Percentiles rank a stretch among this genome's conserved stretches.
Evolutionary conservation across 1,284 basidiomycete genomes (phyloP).

Genomic region (Tylopilus sp.): DNA sequence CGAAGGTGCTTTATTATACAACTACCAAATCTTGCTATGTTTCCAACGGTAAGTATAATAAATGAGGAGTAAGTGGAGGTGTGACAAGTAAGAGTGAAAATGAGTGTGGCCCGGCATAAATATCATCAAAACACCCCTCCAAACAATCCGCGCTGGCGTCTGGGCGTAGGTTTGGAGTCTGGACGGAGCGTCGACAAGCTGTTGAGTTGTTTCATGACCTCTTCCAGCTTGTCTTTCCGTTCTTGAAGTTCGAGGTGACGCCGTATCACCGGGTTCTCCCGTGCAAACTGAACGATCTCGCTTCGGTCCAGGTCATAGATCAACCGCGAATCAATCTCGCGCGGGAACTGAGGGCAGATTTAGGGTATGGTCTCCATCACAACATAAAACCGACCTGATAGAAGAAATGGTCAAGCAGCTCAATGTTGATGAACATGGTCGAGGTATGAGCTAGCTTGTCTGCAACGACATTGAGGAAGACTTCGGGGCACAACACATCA

Average conservation of each 20-base stretch:
- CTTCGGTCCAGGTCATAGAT: conserved; percentile 91
- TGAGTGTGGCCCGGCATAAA: conserved; percentile 17
- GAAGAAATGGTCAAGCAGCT: conserved; percentile 98
- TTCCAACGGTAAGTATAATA: conserved; percentile 3
- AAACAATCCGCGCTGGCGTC: conserved; percentile 80
- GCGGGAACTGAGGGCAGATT: conserved; percentile 78
- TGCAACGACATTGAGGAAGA: conserved; percentile 96
- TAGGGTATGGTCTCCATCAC: not conserved
- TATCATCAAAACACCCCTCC: conserved; percentile 66
- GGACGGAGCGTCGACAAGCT: conserved; percentile 85
- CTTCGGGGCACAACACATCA: conserved; percentile 94
- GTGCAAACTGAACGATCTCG: conserved; percentile 91
- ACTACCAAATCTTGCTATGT: conserved; percentile 9
- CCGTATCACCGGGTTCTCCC: conserved; percentile 91
- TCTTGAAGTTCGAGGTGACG: conserved; percentile 96
- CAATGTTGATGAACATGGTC: conserved; percentile 99
- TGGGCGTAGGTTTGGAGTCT: conserved; percentile 75
- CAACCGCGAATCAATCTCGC: conserved; percentile 96
- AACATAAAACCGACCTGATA: conserved; percentile 77
- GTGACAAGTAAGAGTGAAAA: conserved; percentile 9
- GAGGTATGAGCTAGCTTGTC: conserved; percentile 98
- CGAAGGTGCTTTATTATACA: conserved; percentile 31
- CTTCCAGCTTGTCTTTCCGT: conserved; percentile 97
- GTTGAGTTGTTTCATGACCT: conserved; percentile 94
- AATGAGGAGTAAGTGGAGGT: not conserved